Evolutionary conservation across 164 flowering plant species (phyloP).

Genomic region (Pachysandra terminalis): DNA sequence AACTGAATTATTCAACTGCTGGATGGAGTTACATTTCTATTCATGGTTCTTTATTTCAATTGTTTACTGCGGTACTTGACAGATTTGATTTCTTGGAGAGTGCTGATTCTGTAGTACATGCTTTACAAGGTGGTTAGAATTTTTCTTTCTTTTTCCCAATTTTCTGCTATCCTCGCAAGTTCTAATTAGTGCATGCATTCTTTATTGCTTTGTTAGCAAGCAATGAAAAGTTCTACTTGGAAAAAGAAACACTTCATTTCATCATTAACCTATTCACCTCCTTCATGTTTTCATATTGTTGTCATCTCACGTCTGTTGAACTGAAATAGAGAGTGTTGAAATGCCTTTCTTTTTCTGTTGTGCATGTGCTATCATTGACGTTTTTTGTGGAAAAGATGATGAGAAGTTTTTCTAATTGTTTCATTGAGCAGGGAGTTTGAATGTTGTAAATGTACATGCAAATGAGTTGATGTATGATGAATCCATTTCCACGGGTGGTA

Average conservation of each 20-base stretch:
- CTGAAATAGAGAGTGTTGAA: no score
- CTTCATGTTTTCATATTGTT: no score
- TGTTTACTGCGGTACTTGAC: no score
- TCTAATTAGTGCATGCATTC: not conserved
- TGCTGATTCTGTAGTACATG: not conserved
- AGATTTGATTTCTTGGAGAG: not conserved
- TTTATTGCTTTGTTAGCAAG: not conserved
- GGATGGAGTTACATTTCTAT: not conserved
- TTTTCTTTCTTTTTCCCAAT: no score
- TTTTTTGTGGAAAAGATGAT: not conserved
- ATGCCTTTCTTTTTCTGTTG: no score
- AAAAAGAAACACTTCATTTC: not conserved
- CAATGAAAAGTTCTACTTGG: no score
- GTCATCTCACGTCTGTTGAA: no score
- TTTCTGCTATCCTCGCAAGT: no score
- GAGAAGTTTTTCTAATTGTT: not conserved
- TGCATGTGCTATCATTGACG: not conserved
- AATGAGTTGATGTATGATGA: slow-evolving; percentile 32
- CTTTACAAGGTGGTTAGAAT: no score
- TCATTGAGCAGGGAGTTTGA: slow-evolving; percentile 27
- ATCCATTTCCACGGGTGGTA: slow-evolving; percentile 33
- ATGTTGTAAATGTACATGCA: slow-evolving; percentile 29
- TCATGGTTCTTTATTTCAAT: not conserved
- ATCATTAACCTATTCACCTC: not conserved
- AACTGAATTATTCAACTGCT: not conserved